Evolutionary conservation across 768 basidiomycete genomes (phyloP).

Genomic region (Artomyces pyxidatus): DNA sequence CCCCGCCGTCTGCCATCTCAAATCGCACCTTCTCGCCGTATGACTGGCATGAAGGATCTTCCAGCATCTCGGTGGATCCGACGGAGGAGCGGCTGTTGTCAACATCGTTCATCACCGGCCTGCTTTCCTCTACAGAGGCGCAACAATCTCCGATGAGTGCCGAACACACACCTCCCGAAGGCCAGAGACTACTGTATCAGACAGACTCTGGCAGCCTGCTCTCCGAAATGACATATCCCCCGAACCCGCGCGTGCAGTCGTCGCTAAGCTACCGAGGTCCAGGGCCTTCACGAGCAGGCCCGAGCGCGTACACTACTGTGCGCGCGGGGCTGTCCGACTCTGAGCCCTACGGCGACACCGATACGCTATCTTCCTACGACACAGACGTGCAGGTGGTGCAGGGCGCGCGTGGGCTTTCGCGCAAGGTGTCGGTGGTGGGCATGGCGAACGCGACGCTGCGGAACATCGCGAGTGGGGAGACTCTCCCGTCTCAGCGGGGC

Average conservation of each 20-base stretch:
- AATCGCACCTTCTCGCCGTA: conserved; percentile 26
- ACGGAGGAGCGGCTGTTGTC: conserved; percentile 49
- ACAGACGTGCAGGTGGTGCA: neutral
- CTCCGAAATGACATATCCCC: conserved; percentile 51
- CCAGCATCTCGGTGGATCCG: conserved; percentile 48
- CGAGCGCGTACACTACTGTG: neutral
- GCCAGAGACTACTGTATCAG: neutral
- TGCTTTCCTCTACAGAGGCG: conserved; percentile 27
- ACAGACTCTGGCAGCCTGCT: conserved; percentile 22
- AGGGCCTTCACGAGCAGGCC: conserved; percentile 9
- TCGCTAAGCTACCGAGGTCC: neutral
- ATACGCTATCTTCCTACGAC: conserved; percentile 8
- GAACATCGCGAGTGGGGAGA: conserved; percentile 10
- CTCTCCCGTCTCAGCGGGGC: neutral
- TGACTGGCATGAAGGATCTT: conserved; percentile 58
- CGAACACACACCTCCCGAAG: neutral
- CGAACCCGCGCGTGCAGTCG: neutral
- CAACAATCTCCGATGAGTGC: conserved; percentile 22
- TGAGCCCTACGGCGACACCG: neutral
- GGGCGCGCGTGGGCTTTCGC: conserved; percentile 15
- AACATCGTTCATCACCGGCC: conserved; percentile 52
- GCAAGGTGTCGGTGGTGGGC: conserved; percentile 24
- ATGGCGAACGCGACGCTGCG: conserved; percentile 27
- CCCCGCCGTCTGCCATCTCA: neutral
- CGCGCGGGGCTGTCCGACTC: neutral